phyloP scores from a whole-genome alignment of 768 basidiomycete species.

The Boletales sp. region DNA sequence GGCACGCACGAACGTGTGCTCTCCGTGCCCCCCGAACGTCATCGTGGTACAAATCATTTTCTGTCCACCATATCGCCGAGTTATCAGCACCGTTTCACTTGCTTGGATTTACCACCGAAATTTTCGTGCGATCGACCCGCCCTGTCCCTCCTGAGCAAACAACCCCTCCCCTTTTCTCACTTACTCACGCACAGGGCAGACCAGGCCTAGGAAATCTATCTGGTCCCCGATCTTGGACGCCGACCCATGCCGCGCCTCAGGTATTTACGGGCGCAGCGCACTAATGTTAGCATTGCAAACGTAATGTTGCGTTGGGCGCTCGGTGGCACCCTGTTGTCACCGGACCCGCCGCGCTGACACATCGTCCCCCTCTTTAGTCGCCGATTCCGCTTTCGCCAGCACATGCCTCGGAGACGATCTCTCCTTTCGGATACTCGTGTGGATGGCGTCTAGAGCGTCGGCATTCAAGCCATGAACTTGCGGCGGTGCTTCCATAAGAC shows the following conservation, averaged over 20 bases:
- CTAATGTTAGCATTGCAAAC: constrained; percentile 1
- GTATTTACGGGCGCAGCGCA: too few species aligned
- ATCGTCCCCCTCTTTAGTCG: constrained; percentile 4
- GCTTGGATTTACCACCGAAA: constrained; percentile 17
- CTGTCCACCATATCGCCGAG: constrained; percentile 15
- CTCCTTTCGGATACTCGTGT: background rate
- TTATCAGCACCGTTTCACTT: constrained; percentile 12
- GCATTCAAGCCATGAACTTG: background rate
- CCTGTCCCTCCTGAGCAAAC: background rate
- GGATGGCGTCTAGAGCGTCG: constrained; percentile 1
- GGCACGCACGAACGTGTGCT: constrained; percentile 4
- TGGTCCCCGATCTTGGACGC: background rate
- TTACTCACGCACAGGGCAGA: background rate
- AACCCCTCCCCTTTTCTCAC: background rate
- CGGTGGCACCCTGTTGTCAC: constrained; percentile 4
- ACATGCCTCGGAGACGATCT: constrained; percentile 2
- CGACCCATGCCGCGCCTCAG: constrained; percentile 6
- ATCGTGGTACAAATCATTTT: background rate
- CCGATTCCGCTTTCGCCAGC: background rate
- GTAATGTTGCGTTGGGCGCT: constrained; percentile 8
- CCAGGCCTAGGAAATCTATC: background rate
- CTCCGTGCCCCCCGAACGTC: constrained; percentile 1
- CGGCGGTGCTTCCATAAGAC: too few species aligned
- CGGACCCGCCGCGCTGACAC: constrained; percentile 17
- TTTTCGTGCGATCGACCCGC: constrained; percentile 18